Percentiles rank a stretch among this genome's conserved stretches.
Evolutionary conservation across 202 grass and related monocot genomes (phyloP).

Genomic region (Dendrocalamus latiflorus): DNA sequence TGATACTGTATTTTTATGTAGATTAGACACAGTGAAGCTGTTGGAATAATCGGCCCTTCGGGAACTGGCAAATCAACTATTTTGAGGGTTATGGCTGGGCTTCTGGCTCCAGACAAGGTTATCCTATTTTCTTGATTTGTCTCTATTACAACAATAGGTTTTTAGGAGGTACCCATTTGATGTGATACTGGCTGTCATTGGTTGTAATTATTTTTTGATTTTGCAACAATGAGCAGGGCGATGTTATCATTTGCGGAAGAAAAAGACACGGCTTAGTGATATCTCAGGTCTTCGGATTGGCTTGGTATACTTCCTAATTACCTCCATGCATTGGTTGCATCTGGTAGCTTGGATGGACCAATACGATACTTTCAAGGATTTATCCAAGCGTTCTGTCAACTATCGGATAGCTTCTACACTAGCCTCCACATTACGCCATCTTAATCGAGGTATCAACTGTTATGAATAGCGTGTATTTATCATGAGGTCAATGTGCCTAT

Average conservation of each 20-base stretch:
- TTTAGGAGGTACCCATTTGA: background rate
- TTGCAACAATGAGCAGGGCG: slow-evolving; percentile 54
- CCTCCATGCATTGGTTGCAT: no score
- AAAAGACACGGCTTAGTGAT: slow-evolving; percentile 86
- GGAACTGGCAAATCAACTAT: slow-evolving; percentile 97
- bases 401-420: background rate
- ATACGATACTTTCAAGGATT: slow-evolving; percentile 56
- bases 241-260: slow-evolving; percentile 81
- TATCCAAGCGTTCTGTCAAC: background rate
- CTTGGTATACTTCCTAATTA: no score
- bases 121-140: slow-evolving; percentile 18
- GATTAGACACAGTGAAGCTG: slow-evolving; percentile 97
- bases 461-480: no score
- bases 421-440: background rate
- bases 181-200: background rate
- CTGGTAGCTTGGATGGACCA: no score
- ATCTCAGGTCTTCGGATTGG: slow-evolving; percentile 87
- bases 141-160: background rate
- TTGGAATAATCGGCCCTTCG: slow-evolving; percentile 96
- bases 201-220: background rate
- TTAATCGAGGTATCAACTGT: background rate
- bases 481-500: no score
- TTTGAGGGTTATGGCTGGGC: slow-evolving; percentile 94
- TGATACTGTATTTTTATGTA: slow-evolving; percentile 37
- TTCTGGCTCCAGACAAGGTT: slow-evolving; percentile 84